A percentile compares a stretch with the other conserved stretches of the same genome.
phyloP scores from a whole-genome alignment of 148 eudicot species.

The Diospyros kaki region DNA sequence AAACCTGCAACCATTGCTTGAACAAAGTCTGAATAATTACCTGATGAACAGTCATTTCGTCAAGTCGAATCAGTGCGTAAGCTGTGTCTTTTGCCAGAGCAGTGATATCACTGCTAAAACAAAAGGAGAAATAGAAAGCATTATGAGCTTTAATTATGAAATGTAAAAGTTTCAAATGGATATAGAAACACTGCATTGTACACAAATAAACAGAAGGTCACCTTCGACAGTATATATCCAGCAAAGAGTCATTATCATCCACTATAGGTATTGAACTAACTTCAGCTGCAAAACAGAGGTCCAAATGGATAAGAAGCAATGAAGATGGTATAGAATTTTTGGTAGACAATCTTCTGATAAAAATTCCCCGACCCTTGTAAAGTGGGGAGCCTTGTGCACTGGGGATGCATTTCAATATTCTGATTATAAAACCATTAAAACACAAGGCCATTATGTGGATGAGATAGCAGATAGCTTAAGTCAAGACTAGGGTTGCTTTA shows the following conservation, averaged over 20 bases:
- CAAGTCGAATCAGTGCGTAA: conserved; percentile 75
- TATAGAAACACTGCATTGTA: not conserved
- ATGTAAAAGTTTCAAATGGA: not conserved
- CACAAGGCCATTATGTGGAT: no score
- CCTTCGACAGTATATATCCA: conserved; percentile 90
- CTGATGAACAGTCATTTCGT: conserved; percentile 83
- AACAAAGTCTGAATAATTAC: conserved; percentile 24
- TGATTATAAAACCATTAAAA: no score
- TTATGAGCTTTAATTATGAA: not conserved
- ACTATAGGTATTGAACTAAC: conserved; percentile 92
- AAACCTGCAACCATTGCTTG: no score
- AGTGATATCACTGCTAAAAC: conserved; percentile 69
- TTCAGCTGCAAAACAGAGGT: conserved; percentile 52
- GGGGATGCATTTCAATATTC: no score
- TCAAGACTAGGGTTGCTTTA: no score
- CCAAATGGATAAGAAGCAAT: conserved; percentile 15
- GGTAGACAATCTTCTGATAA: not conserved
- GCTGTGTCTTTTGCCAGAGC: conserved; percentile 88
- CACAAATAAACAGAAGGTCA: conserved; percentile 21
- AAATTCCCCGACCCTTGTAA: not conserved
- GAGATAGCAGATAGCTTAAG: no score
- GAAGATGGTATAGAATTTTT: not conserved
- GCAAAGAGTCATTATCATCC: conserved; percentile 82
- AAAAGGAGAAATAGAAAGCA: not conserved
- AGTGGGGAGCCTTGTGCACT: no score